phyloP scores from a whole-genome alignment of 2,329 filamentous ascomycete species.

The Aspergillus sp. region DNA sequence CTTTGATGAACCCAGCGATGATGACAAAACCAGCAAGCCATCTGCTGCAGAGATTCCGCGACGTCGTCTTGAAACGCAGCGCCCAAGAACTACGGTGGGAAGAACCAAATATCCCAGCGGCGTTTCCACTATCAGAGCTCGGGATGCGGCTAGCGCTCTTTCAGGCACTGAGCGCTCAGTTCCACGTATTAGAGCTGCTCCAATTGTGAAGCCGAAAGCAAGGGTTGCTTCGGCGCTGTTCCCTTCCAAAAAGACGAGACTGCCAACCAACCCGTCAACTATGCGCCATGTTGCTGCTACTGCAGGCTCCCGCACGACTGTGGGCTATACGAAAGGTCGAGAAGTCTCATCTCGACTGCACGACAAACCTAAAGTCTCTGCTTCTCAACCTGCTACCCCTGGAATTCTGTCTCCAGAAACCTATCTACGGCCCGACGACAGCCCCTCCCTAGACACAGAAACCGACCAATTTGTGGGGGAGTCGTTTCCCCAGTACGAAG shows the following conservation, averaged over 20 bases:
- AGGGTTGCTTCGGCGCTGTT: constrained; percentile 40
- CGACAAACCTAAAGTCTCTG: constrained; percentile 29
- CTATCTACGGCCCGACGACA: constrained; percentile 49
- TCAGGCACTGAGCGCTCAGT: constrained; percentile 36
- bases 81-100: constrained; percentile 32
- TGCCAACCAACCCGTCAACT: constrained; percentile 54
- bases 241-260: constrained; percentile 48
- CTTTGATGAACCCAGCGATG: constrained; percentile 63
- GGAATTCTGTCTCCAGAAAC: constrained; percentile 45
- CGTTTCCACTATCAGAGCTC: constrained; percentile 46
- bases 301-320: constrained; percentile 75
- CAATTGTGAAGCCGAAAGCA: constrained; percentile 41
- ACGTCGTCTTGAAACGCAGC: constrained; percentile 29
- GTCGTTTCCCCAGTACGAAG: constrained; percentile 37
- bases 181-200: constrained; percentile 36
- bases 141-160: constrained; percentile 47
- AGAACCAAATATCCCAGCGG: constrained; percentile 31
- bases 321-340: constrained; percentile 83
- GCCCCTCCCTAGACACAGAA: constrained; percentile 47
- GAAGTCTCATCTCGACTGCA: constrained; percentile 37
- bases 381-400: constrained; percentile 30
- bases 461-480: constrained; percentile 48
- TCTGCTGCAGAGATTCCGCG: constrained; percentile 43
- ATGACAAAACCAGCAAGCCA: constrained; percentile 43
- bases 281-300: constrained; percentile 66